These are phyloP conservation scores for Daldinia grandis DNA, from an alignment of 495 filamentous ascomycete species.

Conservation along the genomic window DNA sequence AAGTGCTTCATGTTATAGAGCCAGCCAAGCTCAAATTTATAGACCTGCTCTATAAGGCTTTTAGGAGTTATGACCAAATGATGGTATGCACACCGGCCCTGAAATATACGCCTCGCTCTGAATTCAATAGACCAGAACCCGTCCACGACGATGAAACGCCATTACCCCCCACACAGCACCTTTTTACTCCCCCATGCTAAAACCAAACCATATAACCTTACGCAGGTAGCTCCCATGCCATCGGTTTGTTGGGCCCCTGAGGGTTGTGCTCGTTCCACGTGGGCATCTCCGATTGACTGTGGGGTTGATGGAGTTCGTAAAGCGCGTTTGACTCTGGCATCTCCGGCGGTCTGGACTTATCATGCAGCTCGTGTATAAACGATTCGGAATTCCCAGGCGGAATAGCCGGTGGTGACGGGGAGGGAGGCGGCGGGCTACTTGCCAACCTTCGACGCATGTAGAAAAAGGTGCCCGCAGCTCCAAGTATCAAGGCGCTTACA, in stretches of 20 bases:
- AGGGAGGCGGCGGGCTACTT: not conserved
- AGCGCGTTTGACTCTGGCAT: not conserved
- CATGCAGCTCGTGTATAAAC: not conserved
- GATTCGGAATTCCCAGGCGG: not conserved
- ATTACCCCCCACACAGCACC: not conserved
- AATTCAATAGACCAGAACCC: not conserved
- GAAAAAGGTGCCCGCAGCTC: conserved; percentile 7
- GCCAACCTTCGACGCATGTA: conserved; percentile 12
- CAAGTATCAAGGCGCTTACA: conserved; percentile 11
- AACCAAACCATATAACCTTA: not conserved
- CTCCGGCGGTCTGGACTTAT: not conserved
- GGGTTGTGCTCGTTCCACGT: not conserved
- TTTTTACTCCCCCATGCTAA: not conserved
- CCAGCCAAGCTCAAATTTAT: not conserved
- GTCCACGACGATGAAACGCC: not conserved
- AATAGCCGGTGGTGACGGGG: not conserved
- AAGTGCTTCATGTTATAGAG: not conserved
- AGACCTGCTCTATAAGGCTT: not conserved
- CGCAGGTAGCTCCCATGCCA: conserved; percentile 16
- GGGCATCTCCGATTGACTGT: conserved; percentile 16
- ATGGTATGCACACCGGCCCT: not conserved
- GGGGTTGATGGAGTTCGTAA: conserved; percentile 14
- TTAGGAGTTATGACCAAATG: not conserved
- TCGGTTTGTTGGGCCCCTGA: not conserved
- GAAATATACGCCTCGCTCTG: not conserved